Conservation (phyloP, 2,329 filamentous ascomycete species). For the Colletotrichum sp. region DNA sequence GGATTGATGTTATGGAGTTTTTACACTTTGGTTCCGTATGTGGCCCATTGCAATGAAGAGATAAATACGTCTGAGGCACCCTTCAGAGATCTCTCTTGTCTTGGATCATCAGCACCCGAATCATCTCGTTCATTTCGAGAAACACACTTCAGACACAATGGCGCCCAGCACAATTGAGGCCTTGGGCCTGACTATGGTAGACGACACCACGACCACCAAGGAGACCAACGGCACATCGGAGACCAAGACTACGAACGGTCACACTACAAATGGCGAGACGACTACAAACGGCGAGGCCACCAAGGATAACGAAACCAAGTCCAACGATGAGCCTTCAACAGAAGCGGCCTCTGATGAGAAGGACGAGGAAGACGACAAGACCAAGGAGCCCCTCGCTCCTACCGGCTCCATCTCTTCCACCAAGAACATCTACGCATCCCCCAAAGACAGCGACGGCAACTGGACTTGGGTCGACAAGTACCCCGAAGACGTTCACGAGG, state of each 20-base stretch:
- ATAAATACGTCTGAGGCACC: background rate
- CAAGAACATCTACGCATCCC: slow-evolving; percentile 46
- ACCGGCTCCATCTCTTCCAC: slow-evolving; percentile 41
- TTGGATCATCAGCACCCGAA: background rate
- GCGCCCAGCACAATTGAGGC: slow-evolving; percentile 1
- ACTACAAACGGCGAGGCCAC: background rate
- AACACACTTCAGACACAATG: background rate
- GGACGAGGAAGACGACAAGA: slow-evolving; percentile 24
- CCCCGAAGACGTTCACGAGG: slow-evolving; percentile 58
- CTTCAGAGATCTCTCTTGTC: background rate
- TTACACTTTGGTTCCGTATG: background rate
- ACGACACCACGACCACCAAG: background rate
- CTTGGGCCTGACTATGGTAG: background rate
- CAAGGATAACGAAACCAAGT: background rate
- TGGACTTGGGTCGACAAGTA: slow-evolving; percentile 61
- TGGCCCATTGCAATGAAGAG: background rate
- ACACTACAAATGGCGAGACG: background rate
- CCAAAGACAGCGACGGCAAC: slow-evolving; percentile 52
- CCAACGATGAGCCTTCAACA: slow-evolving; percentile 18
- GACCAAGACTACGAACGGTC: background rate
- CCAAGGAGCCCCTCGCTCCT: slow-evolving; percentile 25
- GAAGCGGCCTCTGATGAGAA: slow-evolving; percentile 18
- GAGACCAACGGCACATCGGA: background rate
- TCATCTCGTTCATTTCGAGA: background rate
- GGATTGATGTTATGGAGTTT: background rate